These are phyloP conservation scores for Avicennia marina DNA, from an alignment of 257 asterid species.

Conservation along the genomic window DNA sequence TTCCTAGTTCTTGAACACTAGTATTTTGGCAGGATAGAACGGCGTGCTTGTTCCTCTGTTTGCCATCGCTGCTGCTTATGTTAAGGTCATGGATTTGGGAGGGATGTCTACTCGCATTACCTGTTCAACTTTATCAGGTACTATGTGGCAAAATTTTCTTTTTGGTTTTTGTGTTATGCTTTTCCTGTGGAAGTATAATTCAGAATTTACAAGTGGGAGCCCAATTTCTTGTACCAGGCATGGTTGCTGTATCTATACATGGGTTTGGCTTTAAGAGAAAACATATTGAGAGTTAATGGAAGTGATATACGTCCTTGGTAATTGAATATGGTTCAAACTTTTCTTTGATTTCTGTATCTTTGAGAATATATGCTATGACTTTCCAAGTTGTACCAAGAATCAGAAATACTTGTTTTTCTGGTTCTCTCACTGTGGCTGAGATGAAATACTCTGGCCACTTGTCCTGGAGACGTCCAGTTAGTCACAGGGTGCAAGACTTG, in stretches of 20 bases:
- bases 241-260: constrained; percentile 96
- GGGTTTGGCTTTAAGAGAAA: constrained; percentile 92
- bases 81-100: constrained; percentile 78
- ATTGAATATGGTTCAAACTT: constrained; percentile 8
- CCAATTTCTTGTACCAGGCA: constrained; percentile 58
- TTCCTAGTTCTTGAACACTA: constrained; percentile 8
- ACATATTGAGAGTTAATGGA: constrained; percentile 90
- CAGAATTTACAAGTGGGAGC: too few species aligned
- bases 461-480: too few species aligned
- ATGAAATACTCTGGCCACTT: too few species aligned
- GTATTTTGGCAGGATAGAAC: constrained; percentile 85
- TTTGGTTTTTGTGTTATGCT: too few species aligned
- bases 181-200: too few species aligned
- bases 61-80: constrained; percentile 61
- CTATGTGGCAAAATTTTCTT: constrained; percentile 18
- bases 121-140: constrained; percentile 99
- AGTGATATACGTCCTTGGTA: constrained; percentile 99
- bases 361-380: too few species aligned
- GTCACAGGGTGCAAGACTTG: too few species aligned
- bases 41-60: constrained; percentile 58
- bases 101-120: constrained; percentile 91
- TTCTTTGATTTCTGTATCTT: background rate
- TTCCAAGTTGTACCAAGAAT: too few species aligned
- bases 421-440: too few species aligned
- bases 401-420: background rate